A percentile compares a stretch with the other conserved stretches of the same genome.
These are phyloP conservation scores for Coprinellus aureogranulatus DNA, from an alignment of 768 basidiomycete genomes.

Conservation along the genomic window DNA sequence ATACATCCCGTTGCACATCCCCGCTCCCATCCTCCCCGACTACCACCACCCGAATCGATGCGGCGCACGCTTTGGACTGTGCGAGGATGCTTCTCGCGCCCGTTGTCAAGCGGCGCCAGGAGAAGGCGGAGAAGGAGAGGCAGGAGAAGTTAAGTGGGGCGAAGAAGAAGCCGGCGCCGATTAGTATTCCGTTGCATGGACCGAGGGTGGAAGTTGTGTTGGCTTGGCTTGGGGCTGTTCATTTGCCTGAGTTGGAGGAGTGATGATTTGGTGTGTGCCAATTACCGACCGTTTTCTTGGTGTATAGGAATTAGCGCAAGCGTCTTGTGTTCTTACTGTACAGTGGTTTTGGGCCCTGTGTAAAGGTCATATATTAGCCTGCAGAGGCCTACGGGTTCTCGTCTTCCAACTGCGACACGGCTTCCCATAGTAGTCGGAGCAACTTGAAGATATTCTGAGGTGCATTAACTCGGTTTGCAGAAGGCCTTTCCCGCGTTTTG, in stretches of 20 bases:
- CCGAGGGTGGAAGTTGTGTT: constrained; percentile 83
- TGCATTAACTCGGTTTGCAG: too few relatives aligned
- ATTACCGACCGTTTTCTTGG: background rate
- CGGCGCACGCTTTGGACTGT: constrained; percentile 59
- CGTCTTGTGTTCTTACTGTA: background rate
- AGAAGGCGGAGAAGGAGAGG: constrained; percentile 51
- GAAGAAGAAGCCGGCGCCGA: constrained; percentile 61
- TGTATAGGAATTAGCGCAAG: background rate
- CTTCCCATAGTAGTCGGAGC: too few relatives aligned
- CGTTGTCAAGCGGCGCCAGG: constrained; percentile 60
- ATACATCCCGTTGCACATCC: constrained; percentile 12
- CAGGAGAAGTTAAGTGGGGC: constrained; percentile 47
- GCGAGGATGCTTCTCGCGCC: constrained; percentile 73
- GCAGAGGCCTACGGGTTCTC: too few relatives aligned
- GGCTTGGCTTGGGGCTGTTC: constrained; percentile 82
- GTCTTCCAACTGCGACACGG: too few relatives aligned
- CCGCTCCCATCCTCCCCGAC: constrained; percentile 8
- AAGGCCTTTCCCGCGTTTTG: too few relatives aligned
- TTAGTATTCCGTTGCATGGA: constrained; percentile 82
- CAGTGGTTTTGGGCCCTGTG: background rate
- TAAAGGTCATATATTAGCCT: too few relatives aligned
- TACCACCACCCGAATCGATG: constrained; percentile 28
- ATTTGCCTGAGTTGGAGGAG: constrained; percentile 68
- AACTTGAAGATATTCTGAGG: too few relatives aligned
- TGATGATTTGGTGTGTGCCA: background rate